A percentile compares a stretch with the other conserved stretches of the same genome.
Evolutionary conservation across 1,139 yeast species (phyloP).

Genomic region (Nakaseomyces sp.): DNA sequence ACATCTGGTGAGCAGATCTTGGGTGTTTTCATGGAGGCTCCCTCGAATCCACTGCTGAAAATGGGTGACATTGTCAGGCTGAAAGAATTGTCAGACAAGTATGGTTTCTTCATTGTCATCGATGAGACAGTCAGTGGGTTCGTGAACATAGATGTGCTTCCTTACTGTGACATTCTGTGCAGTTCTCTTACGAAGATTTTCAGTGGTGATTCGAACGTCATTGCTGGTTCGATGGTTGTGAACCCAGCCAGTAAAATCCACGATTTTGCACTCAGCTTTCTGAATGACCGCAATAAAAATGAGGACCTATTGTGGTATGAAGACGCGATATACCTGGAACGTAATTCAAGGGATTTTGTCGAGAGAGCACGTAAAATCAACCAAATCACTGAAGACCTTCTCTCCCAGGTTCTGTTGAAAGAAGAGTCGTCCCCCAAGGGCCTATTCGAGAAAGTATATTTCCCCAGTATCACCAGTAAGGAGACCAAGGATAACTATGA

Average conservation of each 20-base stretch:
- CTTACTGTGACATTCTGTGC: conserved; percentile 79
- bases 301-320: conserved; percentile 87
- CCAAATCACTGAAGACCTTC: conserved; percentile 49
- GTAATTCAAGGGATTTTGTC: conserved; percentile 85
- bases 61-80: conserved; percentile 69
- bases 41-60: conserved; percentile 81
- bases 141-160: conserved; percentile 71
- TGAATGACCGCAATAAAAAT: conserved; percentile 38
- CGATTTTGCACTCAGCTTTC: conserved; percentile 42
- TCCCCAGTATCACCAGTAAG: conserved; percentile 49
- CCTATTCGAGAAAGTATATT: conserved; percentile 53
- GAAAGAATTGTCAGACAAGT: conserved; percentile 56
- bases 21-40: conserved; percentile 81
- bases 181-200: conserved; percentile 87
- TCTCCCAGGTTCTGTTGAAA: conserved; percentile 40
- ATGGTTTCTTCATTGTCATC: conserved; percentile 67
- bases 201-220: conserved; percentile 89
- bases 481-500: conserved; percentile 64
- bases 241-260: conserved; percentile 59
- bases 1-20: conserved; percentile 55
- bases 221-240: conserved; percentile 84
- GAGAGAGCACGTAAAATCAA: conserved; percentile 61
- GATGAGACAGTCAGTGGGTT: conserved; percentile 95
- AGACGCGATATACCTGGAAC: conserved; percentile 84
- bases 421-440: conserved; percentile 27